Evolutionary conservation across 805 yeast genomes (phyloP).

Genomic region (Starmerella tilneyi): DNA sequence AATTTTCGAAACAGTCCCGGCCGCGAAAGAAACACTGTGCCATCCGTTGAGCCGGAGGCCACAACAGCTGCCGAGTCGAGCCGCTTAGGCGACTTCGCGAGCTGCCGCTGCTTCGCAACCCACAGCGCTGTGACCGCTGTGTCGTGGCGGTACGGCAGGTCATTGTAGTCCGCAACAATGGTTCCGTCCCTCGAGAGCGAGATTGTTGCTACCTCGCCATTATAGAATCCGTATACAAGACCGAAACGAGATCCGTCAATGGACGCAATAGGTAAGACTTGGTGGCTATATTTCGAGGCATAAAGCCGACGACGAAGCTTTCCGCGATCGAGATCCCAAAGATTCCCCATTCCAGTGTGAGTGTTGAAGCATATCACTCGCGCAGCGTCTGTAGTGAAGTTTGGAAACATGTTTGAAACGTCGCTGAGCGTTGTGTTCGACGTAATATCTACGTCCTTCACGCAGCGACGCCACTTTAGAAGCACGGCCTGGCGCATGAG

Average conservation of each 20-base stretch:
- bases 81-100: slow-evolving; percentile 4
- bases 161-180: slow-evolving; percentile 22
- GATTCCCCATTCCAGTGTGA: slow-evolving; percentile 24
- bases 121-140: slow-evolving; percentile 25
- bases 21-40: slow-evolving; percentile 12
- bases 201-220: slow-evolving; percentile 24
- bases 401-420: slow-evolving; percentile 23
- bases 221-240: slow-evolving; percentile 25
- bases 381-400: slow-evolving; percentile 21
- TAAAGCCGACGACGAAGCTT: slow-evolving; percentile 24
- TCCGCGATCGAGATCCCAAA: slow-evolving; percentile 29
- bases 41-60: slow-evolving; percentile 20
- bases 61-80: slow-evolving; percentile 6
- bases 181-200: slow-evolving; percentile 26
- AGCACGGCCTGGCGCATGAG: slow-evolving; percentile 24
- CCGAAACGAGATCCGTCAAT: slow-evolving; percentile 29
- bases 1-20: slow-evolving; percentile 1
- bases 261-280: slow-evolving; percentile 15
- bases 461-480: slow-evolving; percentile 26
- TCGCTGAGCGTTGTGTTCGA: slow-evolving; percentile 22
- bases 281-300: slow-evolving; percentile 21
- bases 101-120: slow-evolving; percentile 22
- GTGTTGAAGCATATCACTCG: slow-evolving; percentile 25
- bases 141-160: slow-evolving; percentile 22
- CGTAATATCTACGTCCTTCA: slow-evolving; percentile 24